Conservation (phyloP, 805 yeast genomes). For the Starmerella sp. region DNA sequence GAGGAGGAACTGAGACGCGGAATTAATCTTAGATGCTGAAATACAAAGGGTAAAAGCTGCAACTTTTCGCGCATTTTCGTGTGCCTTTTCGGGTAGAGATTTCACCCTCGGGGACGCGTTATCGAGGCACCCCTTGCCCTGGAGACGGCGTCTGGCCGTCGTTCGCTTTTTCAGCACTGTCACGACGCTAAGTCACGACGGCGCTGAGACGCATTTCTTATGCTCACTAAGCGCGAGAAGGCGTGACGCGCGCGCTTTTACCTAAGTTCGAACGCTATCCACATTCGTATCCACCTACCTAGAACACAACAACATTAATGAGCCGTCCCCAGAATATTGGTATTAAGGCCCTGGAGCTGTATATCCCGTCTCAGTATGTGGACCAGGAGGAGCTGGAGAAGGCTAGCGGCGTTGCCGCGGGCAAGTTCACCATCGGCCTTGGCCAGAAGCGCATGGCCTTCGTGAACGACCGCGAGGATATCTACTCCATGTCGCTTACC, state of each 20-base stretch:
- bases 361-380: constrained; percentile 71
- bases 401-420: constrained; percentile 75
- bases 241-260: constrained; percentile 3
- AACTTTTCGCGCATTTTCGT: too few relatives aligned
- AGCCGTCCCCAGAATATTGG: constrained; percentile 72
- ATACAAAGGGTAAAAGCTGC: too few relatives aligned
- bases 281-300: neutral
- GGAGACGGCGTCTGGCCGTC: neutral
- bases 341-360: constrained; percentile 90
- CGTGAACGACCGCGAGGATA: constrained; percentile 95
- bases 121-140: neutral
- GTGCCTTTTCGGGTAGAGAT: too few relatives aligned
- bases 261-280: neutral
- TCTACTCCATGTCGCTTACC: constrained; percentile 89
- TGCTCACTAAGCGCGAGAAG: constrained; percentile 1
- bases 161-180: neutral
- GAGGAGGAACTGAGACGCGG: constrained; percentile 79
- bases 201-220: neutral
- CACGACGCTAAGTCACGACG: neutral
- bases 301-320: constrained; percentile 8
- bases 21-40: constrained; percentile 62
- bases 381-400: constrained; percentile 80
- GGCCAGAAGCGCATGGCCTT: constrained; percentile 98
- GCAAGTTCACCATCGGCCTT: constrained; percentile 95
- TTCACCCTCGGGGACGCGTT: too few relatives aligned